A percentile compares a stretch with the other conserved stretches of the same genome.
Conservation (phyloP, 2,329 filamentous ascomycete genomes). For the Cytospora paraplurivora region DNA sequence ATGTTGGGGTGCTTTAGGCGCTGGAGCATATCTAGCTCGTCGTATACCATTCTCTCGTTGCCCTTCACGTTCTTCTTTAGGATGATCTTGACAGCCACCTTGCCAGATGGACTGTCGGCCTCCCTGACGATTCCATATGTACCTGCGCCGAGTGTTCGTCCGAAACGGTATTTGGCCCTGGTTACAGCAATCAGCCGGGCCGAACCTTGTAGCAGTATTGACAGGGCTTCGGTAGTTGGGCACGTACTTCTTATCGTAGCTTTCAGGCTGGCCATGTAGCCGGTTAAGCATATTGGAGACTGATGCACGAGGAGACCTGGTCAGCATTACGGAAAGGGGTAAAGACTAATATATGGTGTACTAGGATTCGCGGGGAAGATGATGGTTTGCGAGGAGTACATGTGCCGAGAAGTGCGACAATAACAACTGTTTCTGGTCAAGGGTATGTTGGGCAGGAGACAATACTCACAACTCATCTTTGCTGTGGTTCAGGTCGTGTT, state of each 20-base stretch:
- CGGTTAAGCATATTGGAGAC: slow-evolving; percentile 91
- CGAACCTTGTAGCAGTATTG: slow-evolving; percentile 28
- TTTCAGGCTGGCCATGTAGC: slow-evolving; percentile 94
- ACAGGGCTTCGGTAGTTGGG: slow-evolving; percentile 24
- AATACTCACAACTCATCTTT: slow-evolving; percentile 46
- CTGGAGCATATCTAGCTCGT: slow-evolving; percentile 93
- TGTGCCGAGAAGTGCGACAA: neutral
- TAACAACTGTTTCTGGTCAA: neutral
- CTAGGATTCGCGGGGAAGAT: neutral
- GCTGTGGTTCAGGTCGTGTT: slow-evolving; percentile 19
- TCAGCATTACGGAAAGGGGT: slow-evolving; percentile 24
- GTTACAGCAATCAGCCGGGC: slow-evolving; percentile 25
- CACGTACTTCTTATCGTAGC: slow-evolving; percentile 94
- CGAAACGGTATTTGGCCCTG: slow-evolving; percentile 87
- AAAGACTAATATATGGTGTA: slow-evolving; percentile 1
- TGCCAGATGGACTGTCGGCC: slow-evolving; percentile 78
- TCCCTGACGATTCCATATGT: slow-evolving; percentile 98
- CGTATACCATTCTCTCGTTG: slow-evolving; percentile 98
- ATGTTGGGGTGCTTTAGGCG: slow-evolving; percentile 91
- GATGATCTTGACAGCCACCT: slow-evolving; percentile 98
- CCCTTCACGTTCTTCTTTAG: slow-evolving; percentile 99
- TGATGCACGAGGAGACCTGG: slow-evolving; percentile 40
- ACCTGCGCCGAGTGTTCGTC: slow-evolving; percentile 89
- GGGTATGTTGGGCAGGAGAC: neutral
- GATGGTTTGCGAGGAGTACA: neutral